These are phyloP conservation scores for Abortiporus biennis DNA, from an alignment of 1,284 basidiomycete species.

Conservation along the genomic window DNA sequence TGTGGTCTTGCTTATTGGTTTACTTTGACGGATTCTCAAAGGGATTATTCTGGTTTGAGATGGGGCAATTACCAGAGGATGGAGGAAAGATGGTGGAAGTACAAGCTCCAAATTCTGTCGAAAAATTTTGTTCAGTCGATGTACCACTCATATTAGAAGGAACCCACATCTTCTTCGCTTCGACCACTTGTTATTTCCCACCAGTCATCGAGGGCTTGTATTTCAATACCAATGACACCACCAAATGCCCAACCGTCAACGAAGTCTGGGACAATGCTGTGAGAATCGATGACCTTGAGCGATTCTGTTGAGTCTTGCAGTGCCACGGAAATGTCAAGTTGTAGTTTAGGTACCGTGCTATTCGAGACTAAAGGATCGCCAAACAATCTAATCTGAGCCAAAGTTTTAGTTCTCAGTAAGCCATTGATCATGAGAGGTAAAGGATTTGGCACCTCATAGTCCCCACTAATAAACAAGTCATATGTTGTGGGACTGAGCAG, in stretches of 20 bases:
- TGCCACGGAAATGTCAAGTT: constrained; percentile 38
- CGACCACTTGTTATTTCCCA: constrained; percentile 37
- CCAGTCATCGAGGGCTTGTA: constrained; percentile 48
- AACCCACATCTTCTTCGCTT: no score
- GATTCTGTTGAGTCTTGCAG: constrained; percentile 25
- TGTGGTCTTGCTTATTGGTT: no score
- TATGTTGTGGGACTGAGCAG: constrained; percentile 36
- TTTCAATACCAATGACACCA: constrained; percentile 52
- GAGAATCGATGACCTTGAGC: constrained; percentile 32
- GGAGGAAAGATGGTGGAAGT: no score
- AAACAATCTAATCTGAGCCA: constrained; percentile 64
- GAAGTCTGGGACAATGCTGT: constrained; percentile 59
- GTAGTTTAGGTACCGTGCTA: constrained; percentile 42
- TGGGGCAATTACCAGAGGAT: constrained; percentile 53
- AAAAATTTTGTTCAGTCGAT: no score
- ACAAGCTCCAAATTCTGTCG: no score
- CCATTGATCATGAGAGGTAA: background rate
- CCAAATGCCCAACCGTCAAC: constrained; percentile 67
- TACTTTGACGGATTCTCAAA: no score
- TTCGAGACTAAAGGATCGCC: constrained; percentile 53
- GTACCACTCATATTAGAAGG: no score
- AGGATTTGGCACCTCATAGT: constrained; percentile 55
- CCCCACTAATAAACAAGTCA: constrained; percentile 54
- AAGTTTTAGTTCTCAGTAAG: constrained; percentile 3
- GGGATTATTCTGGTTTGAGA: constrained; percentile 57